These are phyloP conservation scores for Cylindrotheca closterium DNA, from an alignment of 108 stramenopile genomes.

Conservation along the genomic window DNA sequence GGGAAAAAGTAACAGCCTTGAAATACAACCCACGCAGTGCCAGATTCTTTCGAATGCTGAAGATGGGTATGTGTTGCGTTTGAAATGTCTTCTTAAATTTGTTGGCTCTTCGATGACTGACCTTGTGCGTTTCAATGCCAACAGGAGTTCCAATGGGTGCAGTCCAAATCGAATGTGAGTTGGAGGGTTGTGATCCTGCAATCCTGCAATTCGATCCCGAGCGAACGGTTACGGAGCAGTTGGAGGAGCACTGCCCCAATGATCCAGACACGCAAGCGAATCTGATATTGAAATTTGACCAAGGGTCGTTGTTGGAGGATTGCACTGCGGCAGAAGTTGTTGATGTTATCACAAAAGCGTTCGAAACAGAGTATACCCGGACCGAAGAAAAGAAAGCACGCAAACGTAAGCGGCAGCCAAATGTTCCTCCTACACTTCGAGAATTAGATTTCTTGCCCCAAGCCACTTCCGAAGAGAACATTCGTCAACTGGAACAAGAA, in stretches of 20 bases:
- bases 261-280: not conserved
- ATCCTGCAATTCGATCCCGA: not conserved
- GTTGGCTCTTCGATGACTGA: no score
- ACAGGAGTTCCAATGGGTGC: not conserved
- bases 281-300: not conserved
- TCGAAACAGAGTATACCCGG: not conserved
- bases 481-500: no score
- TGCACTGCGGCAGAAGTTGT: not conserved
- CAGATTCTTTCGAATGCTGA: constrained; percentile 79
- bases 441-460: not conserved
- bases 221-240: not conserved
- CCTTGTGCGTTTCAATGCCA: no score
- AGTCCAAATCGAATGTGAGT: not conserved
- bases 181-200: not conserved
- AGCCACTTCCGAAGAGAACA: not conserved
- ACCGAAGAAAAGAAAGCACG: no score
- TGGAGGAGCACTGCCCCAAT: not conserved
- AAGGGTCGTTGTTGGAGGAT: not conserved
- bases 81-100: no score
- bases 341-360: not conserved
- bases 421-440: not conserved
- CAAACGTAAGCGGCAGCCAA: not conserved
- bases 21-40: constrained; percentile 69
- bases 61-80: constrained; percentile 49
- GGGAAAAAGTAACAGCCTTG: constrained; percentile 47